phyloP scores from a whole-genome alignment of 2,329 filamentous ascomycete genomes.

The Trichoderma oligosporum region DNA sequence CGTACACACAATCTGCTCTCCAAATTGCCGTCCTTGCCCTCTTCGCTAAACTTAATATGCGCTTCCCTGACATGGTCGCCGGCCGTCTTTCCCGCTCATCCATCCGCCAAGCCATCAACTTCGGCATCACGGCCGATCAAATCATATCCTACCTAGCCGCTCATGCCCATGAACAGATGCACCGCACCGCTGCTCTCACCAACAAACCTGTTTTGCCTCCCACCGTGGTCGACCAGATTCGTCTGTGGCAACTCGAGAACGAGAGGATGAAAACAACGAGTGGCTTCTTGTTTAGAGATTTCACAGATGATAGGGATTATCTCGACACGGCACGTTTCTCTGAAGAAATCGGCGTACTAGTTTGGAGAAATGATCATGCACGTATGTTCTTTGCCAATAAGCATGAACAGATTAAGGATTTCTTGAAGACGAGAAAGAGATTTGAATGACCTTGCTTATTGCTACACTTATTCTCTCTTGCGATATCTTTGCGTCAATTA shows the following conservation, averaged over 20 bases:
- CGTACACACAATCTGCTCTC: slow-evolving; percentile 88
- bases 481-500: too few relatives aligned
- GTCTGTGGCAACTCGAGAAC: slow-evolving; percentile 95
- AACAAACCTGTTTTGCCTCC: slow-evolving; percentile 77
- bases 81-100: slow-evolving; percentile 87
- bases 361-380: slow-evolving; percentile 77
- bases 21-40: slow-evolving; percentile 92
- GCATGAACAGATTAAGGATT: slow-evolving; percentile 82
- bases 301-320: slow-evolving; percentile 68
- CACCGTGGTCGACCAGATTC: slow-evolving; percentile 95
- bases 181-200: slow-evolving; percentile 56
- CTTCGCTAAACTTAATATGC: slow-evolving; percentile 81
- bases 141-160: slow-evolving; percentile 90
- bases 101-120: slow-evolving; percentile 78
- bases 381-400: slow-evolving; percentile 89
- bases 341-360: slow-evolving; percentile 82
- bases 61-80: slow-evolving; percentile 90
- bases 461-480: too few relatives aligned
- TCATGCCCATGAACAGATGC: slow-evolving; percentile 93
- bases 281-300: slow-evolving; percentile 89
- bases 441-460: slow-evolving; percentile 33
- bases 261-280: slow-evolving; percentile 83
- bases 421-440: slow-evolving; percentile 64
- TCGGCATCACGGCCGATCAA: slow-evolving; percentile 91
- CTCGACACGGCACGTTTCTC: slow-evolving; percentile 71